phyloP scores from a whole-genome alignment of 2,329 filamentous ascomycete genomes.

The Berkeleyomyces rouxiae region DNA sequence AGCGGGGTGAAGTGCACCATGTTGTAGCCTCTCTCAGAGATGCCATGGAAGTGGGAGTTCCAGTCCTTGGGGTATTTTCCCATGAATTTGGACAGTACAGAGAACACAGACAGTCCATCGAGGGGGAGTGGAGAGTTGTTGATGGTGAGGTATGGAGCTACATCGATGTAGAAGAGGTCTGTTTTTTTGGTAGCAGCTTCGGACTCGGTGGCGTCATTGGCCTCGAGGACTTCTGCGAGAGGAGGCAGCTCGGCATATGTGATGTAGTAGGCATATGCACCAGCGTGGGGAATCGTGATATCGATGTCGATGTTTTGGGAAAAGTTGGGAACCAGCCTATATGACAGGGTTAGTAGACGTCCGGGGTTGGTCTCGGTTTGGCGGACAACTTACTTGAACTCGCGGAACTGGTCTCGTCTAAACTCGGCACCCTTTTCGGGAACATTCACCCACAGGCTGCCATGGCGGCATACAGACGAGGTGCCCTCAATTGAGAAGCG shows the following conservation, averaged over 20 bases:
- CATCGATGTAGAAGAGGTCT: conserved; percentile 78
- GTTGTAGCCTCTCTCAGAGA: conserved; percentile 86
- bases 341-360: not conserved
- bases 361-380: not conserved
- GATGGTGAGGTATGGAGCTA: conserved; percentile 64
- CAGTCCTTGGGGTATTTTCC: conserved; percentile 79
- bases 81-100: conserved; percentile 95
- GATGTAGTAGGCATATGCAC: conserved; percentile 87
- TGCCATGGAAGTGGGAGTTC: conserved; percentile 75
- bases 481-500: conserved; percentile 88
- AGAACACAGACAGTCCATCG: conserved; percentile 79
- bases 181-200: conserved; percentile 39
- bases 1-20: conserved; percentile 98
- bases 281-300: conserved; percentile 64
- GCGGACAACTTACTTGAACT: conserved; percentile 58
- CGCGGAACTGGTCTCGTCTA: conserved; percentile 59
- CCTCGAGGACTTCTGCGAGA: conserved; percentile 37
- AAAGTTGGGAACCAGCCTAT: conserved; percentile 77
- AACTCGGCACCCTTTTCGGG: conserved; percentile 63
- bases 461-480: conserved; percentile 86
- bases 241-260: conserved; percentile 78
- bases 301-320: conserved; percentile 83
- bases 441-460: conserved; percentile 93
- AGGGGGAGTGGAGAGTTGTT: conserved; percentile 61
- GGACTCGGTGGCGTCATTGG: conserved; percentile 20